Evolutionary conservation across 306 rosid genomes (phyloP).

Genomic region (Glycine soja): DNA sequence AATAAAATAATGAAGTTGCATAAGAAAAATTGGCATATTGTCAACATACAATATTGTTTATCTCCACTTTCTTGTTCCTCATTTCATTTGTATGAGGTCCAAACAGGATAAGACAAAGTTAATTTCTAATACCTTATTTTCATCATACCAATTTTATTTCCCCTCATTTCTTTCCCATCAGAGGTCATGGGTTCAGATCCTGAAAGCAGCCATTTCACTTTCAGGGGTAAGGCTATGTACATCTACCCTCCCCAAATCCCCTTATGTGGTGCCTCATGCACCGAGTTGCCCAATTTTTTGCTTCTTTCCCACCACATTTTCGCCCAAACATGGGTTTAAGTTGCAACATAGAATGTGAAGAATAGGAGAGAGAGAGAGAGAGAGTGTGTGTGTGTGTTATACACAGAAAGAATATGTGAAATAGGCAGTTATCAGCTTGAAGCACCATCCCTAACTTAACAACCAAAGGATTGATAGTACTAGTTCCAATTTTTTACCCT

Average conservation of each 20-base stretch:
- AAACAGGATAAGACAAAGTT: not conserved
- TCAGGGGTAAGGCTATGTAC: not conserved
- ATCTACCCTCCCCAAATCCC: not conserved
- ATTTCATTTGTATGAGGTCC: slow-evolving; percentile 1
- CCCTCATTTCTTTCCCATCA: not conserved
- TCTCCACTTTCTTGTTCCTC: not conserved
- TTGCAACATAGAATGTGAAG: slow-evolving; percentile 8
- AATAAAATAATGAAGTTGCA: not conserved
- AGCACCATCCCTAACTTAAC: not conserved
- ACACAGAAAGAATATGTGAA: not conserved
- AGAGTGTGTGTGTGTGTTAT: not conserved
- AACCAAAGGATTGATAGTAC: not conserved
- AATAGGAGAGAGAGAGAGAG: no score
- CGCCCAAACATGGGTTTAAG: not conserved
- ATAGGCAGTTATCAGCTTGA: not conserved
- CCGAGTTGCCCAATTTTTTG: not conserved
- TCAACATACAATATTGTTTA: not conserved
- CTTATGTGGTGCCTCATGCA: not conserved
- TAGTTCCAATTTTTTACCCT: not conserved
- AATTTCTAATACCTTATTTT: not conserved
- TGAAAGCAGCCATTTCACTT: not conserved
- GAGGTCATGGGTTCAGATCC: not conserved
- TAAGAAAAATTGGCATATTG: no score
- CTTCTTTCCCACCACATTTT: slow-evolving; percentile 10
- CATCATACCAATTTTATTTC: slow-evolving; percentile 4